These are phyloP conservation scores for Apium graveolens DNA, from an alignment of 129 eudicot genomes.

Conservation along the genomic window DNA sequence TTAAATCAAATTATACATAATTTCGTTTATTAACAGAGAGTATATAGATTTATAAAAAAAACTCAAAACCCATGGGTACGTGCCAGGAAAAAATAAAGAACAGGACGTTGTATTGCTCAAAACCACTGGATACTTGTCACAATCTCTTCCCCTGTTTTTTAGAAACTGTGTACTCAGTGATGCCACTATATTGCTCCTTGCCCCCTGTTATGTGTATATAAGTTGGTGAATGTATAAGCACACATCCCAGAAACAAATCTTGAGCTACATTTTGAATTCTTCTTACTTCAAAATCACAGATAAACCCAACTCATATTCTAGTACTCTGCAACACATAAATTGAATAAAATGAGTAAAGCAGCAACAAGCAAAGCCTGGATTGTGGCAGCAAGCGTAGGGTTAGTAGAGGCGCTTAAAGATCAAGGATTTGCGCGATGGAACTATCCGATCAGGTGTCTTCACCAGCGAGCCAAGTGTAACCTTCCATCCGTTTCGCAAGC, in stretches of 20 bases:
- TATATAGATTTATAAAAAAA: too few species aligned
- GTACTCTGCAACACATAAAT: not conserved
- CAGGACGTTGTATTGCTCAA: not conserved
- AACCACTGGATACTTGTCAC: not conserved
- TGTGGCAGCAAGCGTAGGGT: slow-evolving; percentile 15
- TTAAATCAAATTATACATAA: too few species aligned
- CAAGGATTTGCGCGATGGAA: slow-evolving; percentile 28
- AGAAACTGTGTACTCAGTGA: not conserved
- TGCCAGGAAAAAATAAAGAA: not conserved
- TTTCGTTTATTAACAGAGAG: too few species aligned
- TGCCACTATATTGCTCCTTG: not conserved
- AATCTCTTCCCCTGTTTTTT: not conserved
- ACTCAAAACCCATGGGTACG: not conserved
- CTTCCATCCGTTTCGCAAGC: slow-evolving; percentile 10
- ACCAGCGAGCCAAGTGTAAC: slow-evolving; percentile 16
- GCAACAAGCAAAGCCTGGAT: slow-evolving; percentile 20
- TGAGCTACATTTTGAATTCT: too few species aligned
- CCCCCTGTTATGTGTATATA: too few species aligned
- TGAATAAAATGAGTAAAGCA: slow-evolving; percentile 11
- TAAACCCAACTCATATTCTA: not conserved
- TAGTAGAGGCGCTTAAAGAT: slow-evolving; percentile 22
- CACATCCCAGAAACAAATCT: too few species aligned
- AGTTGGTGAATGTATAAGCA: not conserved
- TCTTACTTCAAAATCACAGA: not conserved
- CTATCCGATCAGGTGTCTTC: slow-evolving; percentile 14